Conservation (phyloP, 2,329 filamentous ascomycete genomes). For the Trichocomaceae sp. region DNA sequence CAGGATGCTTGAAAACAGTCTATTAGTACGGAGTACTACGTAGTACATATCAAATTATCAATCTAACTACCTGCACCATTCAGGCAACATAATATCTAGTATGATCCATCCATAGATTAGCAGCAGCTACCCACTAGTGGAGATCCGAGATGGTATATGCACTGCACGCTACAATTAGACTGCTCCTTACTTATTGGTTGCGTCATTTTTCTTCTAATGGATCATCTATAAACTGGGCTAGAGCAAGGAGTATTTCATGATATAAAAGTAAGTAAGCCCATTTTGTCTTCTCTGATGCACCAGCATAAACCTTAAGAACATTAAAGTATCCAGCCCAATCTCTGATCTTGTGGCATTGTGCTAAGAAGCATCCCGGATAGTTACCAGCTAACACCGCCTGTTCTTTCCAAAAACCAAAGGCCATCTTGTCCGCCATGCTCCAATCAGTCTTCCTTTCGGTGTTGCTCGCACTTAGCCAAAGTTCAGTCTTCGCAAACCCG, state of each 20-base stretch:
- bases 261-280: not conserved
- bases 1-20: not conserved
- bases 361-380: not conserved
- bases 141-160: not conserved
- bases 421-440: not conserved
- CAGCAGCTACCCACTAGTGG: not conserved
- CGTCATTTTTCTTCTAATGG: not conserved
- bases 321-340: not conserved
- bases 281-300: not conserved
- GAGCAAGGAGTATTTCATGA: not conserved
- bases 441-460: not conserved
- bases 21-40: not conserved
- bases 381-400: not conserved
- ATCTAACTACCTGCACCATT: not conserved
- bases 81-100: not conserved
- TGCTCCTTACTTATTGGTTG: constrained; percentile 3
- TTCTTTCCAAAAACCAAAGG: not conserved
- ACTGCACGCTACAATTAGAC: not conserved
- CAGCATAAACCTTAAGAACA: not conserved
- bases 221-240: not conserved
- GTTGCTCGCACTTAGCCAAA: not conserved
- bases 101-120: not conserved
- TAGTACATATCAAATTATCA: too few relatives aligned
- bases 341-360: too few relatives aligned
- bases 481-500: constrained; percentile 1